These are phyloP conservation scores for Chaetomium sp. DNA, from an alignment of 2,329 filamentous ascomycete species.

Conservation along the genomic window DNA sequence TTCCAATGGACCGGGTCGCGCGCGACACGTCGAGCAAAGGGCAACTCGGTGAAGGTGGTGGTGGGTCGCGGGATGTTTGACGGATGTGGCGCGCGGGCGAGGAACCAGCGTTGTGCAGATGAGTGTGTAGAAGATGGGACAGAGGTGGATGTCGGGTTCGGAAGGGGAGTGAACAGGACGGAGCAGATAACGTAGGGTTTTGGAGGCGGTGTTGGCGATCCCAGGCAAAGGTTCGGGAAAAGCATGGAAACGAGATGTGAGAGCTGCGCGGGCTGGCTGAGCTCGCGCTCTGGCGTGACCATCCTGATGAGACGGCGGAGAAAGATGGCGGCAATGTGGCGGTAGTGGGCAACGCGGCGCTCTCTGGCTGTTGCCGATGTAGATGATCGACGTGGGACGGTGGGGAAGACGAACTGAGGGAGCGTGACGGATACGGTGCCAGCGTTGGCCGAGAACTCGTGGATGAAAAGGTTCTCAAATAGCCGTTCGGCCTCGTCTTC, in stretches of 20 bases:
- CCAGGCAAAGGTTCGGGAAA: conserved; percentile 38
- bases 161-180: conserved; percentile 41
- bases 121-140: not conserved
- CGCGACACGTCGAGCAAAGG: conserved; percentile 11
- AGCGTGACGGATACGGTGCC: conserved; percentile 44
- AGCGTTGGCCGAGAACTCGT: conserved; percentile 40
- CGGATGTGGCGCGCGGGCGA: conserved; percentile 42
- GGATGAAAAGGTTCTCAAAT: conserved; percentile 43
- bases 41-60: conserved; percentile 16
- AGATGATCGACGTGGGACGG: conserved; percentile 16
- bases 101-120: conserved; percentile 32
- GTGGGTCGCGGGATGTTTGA: conserved; percentile 33
- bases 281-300: conserved; percentile 43
- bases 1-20: conserved; percentile 17
- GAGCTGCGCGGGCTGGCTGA: conserved; percentile 38
- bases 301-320: conserved; percentile 44
- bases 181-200: conserved; percentile 41
- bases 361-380: conserved; percentile 21
- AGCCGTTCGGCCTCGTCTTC: conserved; percentile 49
- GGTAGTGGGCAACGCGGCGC: conserved; percentile 32
- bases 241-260: conserved; percentile 41
- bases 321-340: conserved; percentile 40
- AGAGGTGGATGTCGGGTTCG: not conserved
- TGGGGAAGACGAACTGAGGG: conserved; percentile 30
- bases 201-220: conserved; percentile 14